Base-by-base conservation (phyloP, 2,329 filamentous ascomycete genomes). In the Verticillium isaacii region DNA sequence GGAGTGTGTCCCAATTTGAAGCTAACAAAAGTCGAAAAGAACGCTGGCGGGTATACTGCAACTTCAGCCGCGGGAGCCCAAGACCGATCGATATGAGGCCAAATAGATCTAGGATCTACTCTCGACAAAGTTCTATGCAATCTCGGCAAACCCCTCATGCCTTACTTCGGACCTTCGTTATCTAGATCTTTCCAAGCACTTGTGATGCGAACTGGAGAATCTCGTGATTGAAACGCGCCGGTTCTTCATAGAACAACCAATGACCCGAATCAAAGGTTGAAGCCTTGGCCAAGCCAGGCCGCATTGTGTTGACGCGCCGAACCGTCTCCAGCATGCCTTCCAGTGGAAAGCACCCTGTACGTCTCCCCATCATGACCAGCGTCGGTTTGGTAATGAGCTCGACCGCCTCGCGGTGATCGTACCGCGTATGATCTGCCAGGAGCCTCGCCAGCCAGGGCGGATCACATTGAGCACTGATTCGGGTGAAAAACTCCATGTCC, bases 161-260 rank as follows among this genome's bases (percentile, higher is more conserved):
- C 29, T 6, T 4, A 29, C 29, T 29, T 29, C 5, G 29, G 5
- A 4, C 14, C 34, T 9, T 14, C 14, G 1, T 36, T 36, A 14
- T 52, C 25, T 19, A 52, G 12, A 11, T 3, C 9, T 7, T 23
- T 25, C n/a, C 19, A 12, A 52, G 23, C 1, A 19, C 45, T 25
- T 52, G n/a, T 5, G 19, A 12, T 8, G 45, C 70, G 63, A 75
- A 76, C n/a, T 62, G 64, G 12, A 69, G 29, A 32, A 78, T 63
- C 63, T 75, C 73, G 52, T 37, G 59, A 59, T 77, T 75, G 59
- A 77, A 78, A 63, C 68, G 64, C 32, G 73, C 73, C 0, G 74
- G 71, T 62, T 77, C 71, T 68, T 78, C 76, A 32, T 73, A 78
- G 56, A 78, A 78, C 61, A 77, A 50, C 76, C 76, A 78, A 59